These are phyloP conservation scores for Pholiota conissans DNA, from an alignment of 768 basidiomycete species.

Conservation along the genomic window DNA sequence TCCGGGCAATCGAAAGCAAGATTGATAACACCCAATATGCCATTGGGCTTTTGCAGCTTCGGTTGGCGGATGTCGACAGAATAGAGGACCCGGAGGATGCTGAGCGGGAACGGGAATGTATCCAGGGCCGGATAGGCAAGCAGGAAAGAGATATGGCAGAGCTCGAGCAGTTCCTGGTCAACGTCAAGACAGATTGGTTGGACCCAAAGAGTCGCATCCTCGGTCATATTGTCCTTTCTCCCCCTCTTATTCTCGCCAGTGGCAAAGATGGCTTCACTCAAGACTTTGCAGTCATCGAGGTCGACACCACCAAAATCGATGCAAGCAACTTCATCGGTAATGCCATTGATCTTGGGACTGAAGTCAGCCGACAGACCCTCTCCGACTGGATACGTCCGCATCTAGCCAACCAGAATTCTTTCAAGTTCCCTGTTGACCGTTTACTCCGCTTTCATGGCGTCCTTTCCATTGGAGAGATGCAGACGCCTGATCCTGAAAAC, in stretches of 20 bases:
- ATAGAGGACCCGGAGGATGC: no score
- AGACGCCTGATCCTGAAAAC: no score
- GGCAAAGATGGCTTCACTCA: constrained; percentile 21
- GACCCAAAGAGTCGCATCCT: constrained; percentile 19
- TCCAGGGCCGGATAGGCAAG: constrained; percentile 1
- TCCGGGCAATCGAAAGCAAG: no score
- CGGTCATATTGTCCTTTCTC: constrained; percentile 28
- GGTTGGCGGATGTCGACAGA: no score
- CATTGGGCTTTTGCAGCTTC: no score
- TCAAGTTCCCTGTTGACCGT: no score
- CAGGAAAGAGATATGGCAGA: constrained; percentile 7
- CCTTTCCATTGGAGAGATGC: no score
- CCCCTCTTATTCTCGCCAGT: constrained; percentile 20
- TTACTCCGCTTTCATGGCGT: no score
- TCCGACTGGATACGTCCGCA: no score
- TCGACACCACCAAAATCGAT: constrained; percentile 22
- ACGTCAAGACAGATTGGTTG: constrained; percentile 24
- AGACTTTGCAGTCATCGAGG: constrained; percentile 25
- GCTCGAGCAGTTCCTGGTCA: constrained; percentile 14
- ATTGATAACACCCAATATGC: no score
- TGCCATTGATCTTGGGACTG: constrained; percentile 26
- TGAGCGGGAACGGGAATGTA: no score
- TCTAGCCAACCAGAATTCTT: no score
- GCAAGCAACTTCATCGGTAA: constrained; percentile 25
- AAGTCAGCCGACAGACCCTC: neutral